Conservation (phyloP, 2,329 filamentous ascomycete species). For the Sporothrix humicola region DNA sequence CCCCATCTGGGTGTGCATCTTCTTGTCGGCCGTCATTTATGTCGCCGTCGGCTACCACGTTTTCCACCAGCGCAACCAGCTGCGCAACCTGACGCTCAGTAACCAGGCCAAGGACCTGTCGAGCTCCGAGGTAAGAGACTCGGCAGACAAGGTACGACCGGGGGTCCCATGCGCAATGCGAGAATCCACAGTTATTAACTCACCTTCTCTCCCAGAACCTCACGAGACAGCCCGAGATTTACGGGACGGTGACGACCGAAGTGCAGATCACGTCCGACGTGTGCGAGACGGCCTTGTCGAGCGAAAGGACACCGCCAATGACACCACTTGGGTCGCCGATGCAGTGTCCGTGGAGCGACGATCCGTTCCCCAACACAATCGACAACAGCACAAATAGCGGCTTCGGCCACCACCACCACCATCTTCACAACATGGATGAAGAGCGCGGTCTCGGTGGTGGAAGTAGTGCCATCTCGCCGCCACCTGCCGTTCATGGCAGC, state of each 20-base stretch:
- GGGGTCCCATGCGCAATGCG: not conserved
- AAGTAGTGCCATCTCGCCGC: not conserved
- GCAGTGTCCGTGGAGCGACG: constrained; percentile 35
- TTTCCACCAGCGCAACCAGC: constrained; percentile 62
- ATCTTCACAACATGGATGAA: not conserved
- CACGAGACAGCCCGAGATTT: constrained; percentile 47
- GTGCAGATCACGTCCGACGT: constrained; percentile 52
- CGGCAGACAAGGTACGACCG: constrained; percentile 46
- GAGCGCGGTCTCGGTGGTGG: constrained; percentile 4
- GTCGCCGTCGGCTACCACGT: constrained; percentile 64
- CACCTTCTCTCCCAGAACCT: constrained; percentile 36
- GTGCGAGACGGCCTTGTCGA: constrained; percentile 35
- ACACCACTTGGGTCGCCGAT: constrained; percentile 30
- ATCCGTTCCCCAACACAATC: constrained; percentile 35
- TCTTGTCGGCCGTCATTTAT: constrained; percentile 61
- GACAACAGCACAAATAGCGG: not conserved
- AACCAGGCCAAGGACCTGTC: constrained; percentile 47
- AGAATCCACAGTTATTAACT: not conserved
- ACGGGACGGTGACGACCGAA: constrained; percentile 60
- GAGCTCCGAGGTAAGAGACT: constrained; percentile 41
- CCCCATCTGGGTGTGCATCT: constrained; percentile 65
- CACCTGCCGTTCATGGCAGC: constrained; percentile 22
- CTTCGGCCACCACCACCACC: not conserved
- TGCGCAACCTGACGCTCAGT: constrained; percentile 60
- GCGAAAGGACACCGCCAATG: constrained; percentile 30